Evolutionary conservation across 2,329 filamentous ascomycete species (phyloP), one percentile per base, ranked within the genome.

Genomic region (Colletotrichum sublineola): DNA sequence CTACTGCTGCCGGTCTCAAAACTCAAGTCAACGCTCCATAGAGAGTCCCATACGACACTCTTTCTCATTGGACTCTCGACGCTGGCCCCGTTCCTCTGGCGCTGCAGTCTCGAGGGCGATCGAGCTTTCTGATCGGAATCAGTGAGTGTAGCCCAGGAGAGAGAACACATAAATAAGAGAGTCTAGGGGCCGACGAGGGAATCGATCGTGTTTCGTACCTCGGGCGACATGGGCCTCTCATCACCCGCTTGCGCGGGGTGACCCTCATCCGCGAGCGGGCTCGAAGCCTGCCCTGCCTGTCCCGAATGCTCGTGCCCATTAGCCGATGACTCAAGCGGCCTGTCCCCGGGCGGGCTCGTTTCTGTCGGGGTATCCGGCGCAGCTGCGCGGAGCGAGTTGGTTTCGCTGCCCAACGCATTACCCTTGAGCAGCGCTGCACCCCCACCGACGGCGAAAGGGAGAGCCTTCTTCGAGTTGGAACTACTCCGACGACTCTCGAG

Each of bases 401-500:
- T 89, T 80, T 90, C 88, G 77, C 88, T 89, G 33, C 86, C 86
- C 36, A 88, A 77, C 48, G 86, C 86, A 67, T 85, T 89, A 64
- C 86, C 86, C 78, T 86, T 87, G 46, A 84, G 77, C 63, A 83
- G 70, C 48, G 77, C 75, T 11, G 69, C 76, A n/a, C 82, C 80
- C 18, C 82, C 66, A 14, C 81, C 81, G 5, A 84, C 80, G 48
- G 84, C 82, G 75, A 90, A 86, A 1, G 89, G 89, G 12, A 91
- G 81, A 46, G 93, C 92, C 80, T 94, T 95, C 82, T 93, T 95
- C 70, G 94, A 97, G 66, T 89, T 92, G 18, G 93, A 93, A 81
- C 95, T 98, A 80, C 94, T 97, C 55, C 96, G 92, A 64, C 96
- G 91, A 82, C 93, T 97, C 80, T 98, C 95, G 36, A 98, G 88